Conservation (phyloP, 2,329 filamentous ascomycete species). For the Pseudogymnoascus sp. region DNA sequence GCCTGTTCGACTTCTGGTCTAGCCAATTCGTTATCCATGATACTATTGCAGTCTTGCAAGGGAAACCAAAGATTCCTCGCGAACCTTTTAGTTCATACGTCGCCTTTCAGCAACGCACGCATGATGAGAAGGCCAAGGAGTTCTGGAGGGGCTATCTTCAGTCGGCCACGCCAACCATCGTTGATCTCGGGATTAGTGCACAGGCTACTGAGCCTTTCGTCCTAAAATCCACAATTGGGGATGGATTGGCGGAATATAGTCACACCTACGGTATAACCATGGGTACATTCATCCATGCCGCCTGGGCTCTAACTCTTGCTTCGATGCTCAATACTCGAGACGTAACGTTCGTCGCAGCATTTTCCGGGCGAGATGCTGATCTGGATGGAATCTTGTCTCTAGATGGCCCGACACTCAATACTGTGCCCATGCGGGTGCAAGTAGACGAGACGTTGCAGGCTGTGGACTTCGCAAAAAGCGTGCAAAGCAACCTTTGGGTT, state of each 20-base stretch:
- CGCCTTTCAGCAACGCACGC: background rate
- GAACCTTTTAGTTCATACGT: background rate
- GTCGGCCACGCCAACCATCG: background rate
- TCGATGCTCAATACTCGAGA: slow-evolving; percentile 3
- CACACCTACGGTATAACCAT: slow-evolving; percentile 1
- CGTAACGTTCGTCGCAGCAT: slow-evolving; percentile 2
- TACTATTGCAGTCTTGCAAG: background rate
- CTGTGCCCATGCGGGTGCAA: background rate
- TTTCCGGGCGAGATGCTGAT: background rate
- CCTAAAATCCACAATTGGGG: background rate
- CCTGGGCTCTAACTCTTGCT: slow-evolving; percentile 26
- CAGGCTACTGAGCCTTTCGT: background rate
- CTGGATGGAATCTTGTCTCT: background rate
- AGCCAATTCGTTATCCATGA: slow-evolving; percentile 4
- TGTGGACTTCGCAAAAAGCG: background rate
- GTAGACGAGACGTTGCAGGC: background rate
- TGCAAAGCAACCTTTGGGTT: background rate
- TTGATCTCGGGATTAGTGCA: background rate
- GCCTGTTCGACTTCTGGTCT: background rate
- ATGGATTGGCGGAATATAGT: background rate
- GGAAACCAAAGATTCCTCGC: background rate
- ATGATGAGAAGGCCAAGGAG: background rate
- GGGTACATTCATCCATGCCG: slow-evolving; percentile 12
- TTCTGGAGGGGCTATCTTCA: slow-evolving; percentile 5
- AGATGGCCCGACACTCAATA: slow-evolving; percentile 8